Percentiles rank a stretch among this genome's conserved stretches.
Conservation (phyloP, 768 basidiomycete species). For the Pleurotus tuber-regium region DNA sequence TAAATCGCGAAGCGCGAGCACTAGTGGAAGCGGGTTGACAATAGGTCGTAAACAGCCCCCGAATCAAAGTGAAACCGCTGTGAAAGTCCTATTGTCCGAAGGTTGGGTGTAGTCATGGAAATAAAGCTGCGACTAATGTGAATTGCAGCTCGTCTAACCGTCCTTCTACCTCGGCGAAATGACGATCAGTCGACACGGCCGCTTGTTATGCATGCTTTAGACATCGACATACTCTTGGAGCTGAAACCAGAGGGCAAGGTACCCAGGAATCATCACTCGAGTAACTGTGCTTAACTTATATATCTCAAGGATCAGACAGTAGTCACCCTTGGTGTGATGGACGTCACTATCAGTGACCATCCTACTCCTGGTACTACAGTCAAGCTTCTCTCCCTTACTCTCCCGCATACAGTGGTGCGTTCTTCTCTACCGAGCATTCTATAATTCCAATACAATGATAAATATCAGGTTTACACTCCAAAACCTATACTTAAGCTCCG, state of each 20-base stretch:
- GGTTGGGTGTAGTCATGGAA: conserved; percentile 22
- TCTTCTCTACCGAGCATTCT: neutral
- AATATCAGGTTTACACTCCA: conserved; percentile 39
- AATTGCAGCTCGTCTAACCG: conserved; percentile 28
- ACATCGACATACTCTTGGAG: conserved; percentile 63
- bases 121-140: neutral
- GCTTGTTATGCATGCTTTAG: conserved; percentile 58
- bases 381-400: conserved; percentile 53
- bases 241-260: conserved; percentile 74
- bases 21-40: conserved; percentile 36
- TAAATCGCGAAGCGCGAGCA: conserved; percentile 42
- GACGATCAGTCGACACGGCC: conserved; percentile 32
- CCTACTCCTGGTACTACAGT: conserved; percentile 29
- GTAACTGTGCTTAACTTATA: conserved; percentile 8
- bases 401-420: conserved; percentile 58
- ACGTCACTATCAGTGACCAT: conserved; percentile 54
- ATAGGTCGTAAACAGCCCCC: conserved; percentile 18
- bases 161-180: conserved; percentile 48
- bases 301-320: conserved; percentile 65
- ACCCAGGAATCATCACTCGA: conserved; percentile 14
- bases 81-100: conserved; percentile 50
- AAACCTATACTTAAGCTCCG: conserved; percentile 58
- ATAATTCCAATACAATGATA: too few relatives aligned
- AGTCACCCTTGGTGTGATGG: conserved; percentile 60
- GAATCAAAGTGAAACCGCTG: conserved; percentile 37